Base-by-base conservation (phyloP, 306 rosid species). In the Boehmeria nivea region DNA sequence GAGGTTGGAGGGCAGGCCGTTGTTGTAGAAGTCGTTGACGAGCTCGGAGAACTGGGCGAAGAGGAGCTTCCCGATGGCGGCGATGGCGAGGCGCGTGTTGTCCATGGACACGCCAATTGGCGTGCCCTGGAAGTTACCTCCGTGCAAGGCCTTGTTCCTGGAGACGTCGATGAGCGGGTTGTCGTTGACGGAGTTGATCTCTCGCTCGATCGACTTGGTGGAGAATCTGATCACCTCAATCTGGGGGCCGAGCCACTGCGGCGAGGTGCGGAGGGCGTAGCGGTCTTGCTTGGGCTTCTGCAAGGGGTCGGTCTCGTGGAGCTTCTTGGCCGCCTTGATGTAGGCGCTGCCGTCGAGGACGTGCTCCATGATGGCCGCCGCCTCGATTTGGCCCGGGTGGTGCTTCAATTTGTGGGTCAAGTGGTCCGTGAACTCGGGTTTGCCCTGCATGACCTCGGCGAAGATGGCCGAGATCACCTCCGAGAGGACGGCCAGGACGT, bases 71-170 rank as follows among this genome's bases (percentile, higher is more conserved):
- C 97, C 97, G 31, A 86, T 86, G 6, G 95, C 70, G 6, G 95
- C 97, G 37, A 86, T 19, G 16, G 97, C 97, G 65, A 90, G 57
- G 67, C 97, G 94, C 0, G 97, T 86, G 25, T 86, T 90, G 47
- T 90, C 97, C 97, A 90, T 90, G 1, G 97, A 90, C 1, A 90
- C 97, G 13, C 97, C 97, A 23, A 90, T 90, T 0, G 97, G 97
- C 0, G 97, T 90, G 19, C 97, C 97, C 27, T 90, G 97, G 62
- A 90, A 90, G 64, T 90, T 90, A 15, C 97, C 97, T 23, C 97
- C 97, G 53, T 86, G 95, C 11, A 90, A 14, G 14, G 97, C 97
- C 81, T 77, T 81, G 76, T 90, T 86, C 54, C 97, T 86, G 0
- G 97, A 90, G 8, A 90, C 97, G 63, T 90, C 97, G 31, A 90